Base-by-base conservation (phyloP, 352 stramenopile genomes). In the Achlya hypogyna region DNA sequence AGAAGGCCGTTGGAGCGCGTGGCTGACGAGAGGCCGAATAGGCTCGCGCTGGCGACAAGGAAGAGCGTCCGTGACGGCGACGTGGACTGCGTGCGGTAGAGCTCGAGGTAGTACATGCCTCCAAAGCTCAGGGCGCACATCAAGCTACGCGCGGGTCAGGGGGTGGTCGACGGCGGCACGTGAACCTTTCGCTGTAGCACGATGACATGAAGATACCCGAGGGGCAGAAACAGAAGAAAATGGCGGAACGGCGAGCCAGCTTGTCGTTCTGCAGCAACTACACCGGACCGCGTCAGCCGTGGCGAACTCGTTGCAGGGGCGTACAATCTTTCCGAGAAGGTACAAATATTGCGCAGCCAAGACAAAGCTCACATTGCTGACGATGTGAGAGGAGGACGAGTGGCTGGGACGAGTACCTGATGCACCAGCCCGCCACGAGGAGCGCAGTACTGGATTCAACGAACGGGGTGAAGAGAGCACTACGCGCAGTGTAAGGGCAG, bases 151-250 rank as follows among this genome's bases (percentile, higher is more conserved):
- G 2, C 14, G 20, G 35, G 27, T 38, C 2, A 38, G 6, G 51
- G 25, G 49, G 43, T 53, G 16, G 14, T 42, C 31, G 38, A 49
- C 25, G 38, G 16, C 52, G 12, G 6, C 18, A 42, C 32, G 25
- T 62, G 23, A 25, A 87, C 79, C 79, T 94, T 72, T 94, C 85
- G 10, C 79, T 87, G 74, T 94, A 94, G 28, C 88, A 20, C 0
- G 83, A 77, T 1, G 81, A 81, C 81, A 94, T 90, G 69, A 94
- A 94, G 71, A 92, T 86, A 59, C 79, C 84, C 22, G 85, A 91
- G 0, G 85, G 85, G 6, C 77, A 65, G 32, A 94, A 65, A 71
- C 76, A 87, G 53, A 94, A 94, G 60, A 94, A 75, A 68, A 84
- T 87, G 42, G 82, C 82, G 5, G 81, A 80, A 54, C 80, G 75